Evolutionary conservation across 2,329 filamentous ascomycete genomes (phyloP).

Genomic region (Juglanconis juglandina): DNA sequence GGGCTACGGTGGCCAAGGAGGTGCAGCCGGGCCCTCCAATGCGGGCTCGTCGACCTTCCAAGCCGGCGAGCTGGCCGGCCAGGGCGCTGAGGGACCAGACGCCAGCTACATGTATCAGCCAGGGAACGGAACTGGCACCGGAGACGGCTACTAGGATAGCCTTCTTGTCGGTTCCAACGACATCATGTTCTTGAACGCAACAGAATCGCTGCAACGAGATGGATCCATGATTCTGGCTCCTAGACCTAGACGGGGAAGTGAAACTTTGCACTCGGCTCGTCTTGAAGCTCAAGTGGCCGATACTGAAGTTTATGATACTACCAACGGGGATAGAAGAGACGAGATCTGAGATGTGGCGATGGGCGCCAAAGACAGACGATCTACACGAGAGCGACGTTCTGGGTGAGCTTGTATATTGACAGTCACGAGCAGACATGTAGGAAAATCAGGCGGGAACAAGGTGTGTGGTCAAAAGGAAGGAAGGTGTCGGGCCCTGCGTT

Average conservation of each 20-base stretch:
- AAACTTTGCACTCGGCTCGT: not conserved
- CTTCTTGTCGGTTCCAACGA: not conserved
- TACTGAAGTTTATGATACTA: not conserved
- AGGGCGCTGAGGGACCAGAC: slow-evolving; percentile 42
- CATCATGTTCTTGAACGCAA: not conserved
- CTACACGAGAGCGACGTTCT: not conserved
- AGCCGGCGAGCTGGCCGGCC: slow-evolving; percentile 40
- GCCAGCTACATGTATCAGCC: slow-evolving; percentile 53
- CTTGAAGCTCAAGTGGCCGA: not conserved
- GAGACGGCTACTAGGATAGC: slow-evolving; percentile 46
- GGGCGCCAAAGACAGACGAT: not conserved
- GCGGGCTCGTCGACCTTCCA: slow-evolving; percentile 42
- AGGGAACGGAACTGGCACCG: slow-evolving; percentile 53
- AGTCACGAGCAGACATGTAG: not conserved
- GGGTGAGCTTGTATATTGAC: not conserved
- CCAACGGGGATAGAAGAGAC: no score
- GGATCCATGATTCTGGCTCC: not conserved
- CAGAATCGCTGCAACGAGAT: not conserved
- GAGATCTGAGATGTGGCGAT: not conserved
- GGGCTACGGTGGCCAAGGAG: slow-evolving; percentile 41
- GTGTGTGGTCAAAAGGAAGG: slow-evolving; percentile 10
- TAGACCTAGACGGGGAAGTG: not conserved
- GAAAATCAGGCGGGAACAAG: not conserved
- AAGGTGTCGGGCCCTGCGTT: not conserved
- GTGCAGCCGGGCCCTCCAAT: slow-evolving; percentile 35